Conservation (phyloP, 495 filamentous ascomycete species). For the Hypomontagnella submonticulosa region DNA sequence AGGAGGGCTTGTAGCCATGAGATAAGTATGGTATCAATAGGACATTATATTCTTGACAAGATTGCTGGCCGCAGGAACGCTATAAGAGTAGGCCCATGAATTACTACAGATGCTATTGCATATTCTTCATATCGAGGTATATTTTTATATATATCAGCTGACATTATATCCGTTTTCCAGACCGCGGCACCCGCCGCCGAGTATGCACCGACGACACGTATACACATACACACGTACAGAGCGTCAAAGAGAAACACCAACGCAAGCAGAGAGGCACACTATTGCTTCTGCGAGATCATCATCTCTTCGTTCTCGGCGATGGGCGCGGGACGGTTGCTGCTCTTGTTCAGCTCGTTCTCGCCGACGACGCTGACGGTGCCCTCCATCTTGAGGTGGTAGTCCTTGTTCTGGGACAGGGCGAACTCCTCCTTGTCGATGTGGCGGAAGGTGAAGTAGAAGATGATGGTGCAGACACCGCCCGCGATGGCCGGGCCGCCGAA, state of each 20-base stretch:
- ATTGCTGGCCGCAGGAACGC: background rate
- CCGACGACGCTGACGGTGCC: conserved; percentile 51
- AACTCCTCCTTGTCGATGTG: conserved; percentile 62
- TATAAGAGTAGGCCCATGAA: conserved; percentile 3
- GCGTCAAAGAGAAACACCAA: background rate
- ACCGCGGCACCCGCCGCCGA: conserved; percentile 18
- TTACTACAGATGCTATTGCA: background rate
- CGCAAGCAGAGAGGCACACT: conserved; percentile 13
- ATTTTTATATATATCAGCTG: background rate
- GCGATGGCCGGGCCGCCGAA: conserved; percentile 62
- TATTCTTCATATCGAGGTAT: background rate
- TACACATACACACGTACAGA: conserved; percentile 24
- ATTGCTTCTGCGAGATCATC: conserved; percentile 58
- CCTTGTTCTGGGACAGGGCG: conserved; percentile 52
- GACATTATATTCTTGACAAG: conserved; percentile 20
- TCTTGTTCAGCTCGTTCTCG: conserved; percentile 56
- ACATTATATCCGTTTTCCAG: conserved; percentile 12
- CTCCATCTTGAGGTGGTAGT: conserved; percentile 49
- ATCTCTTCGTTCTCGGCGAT: conserved; percentile 57
- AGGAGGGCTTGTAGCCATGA: background rate
- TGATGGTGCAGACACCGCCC: conserved; percentile 56
- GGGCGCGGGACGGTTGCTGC: conserved; percentile 50
- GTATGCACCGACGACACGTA: conserved; percentile 8
- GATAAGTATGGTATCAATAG: conserved; percentile 18
- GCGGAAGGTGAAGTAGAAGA: conserved; percentile 64